Percentiles rank a stretch among this genome's conserved stretches.
Evolutionary conservation across 495 filamentous ascomycete genomes (phyloP).

Genomic region (Daldinia bambusicola): DNA sequence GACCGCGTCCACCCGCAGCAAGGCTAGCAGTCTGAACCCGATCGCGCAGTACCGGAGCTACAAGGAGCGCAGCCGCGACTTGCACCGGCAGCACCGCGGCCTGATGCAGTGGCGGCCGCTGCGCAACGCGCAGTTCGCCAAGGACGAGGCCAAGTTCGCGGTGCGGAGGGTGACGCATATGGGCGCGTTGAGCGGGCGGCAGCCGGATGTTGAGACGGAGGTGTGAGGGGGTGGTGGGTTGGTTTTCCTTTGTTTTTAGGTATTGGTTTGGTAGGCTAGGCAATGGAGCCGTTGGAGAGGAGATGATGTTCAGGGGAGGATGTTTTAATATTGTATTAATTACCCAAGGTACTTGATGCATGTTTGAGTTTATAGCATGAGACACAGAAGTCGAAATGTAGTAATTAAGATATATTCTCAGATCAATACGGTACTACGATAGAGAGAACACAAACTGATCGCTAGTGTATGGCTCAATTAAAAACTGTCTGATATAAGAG

Average conservation of each 20-base stretch:
- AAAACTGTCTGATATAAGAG: neutral
- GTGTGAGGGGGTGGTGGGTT: constrained; percentile 37
- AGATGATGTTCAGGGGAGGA: neutral
- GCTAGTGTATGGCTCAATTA: neutral
- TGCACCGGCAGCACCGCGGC: constrained; percentile 75
- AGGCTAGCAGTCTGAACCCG: constrained; percentile 53
- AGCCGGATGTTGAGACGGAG: constrained; percentile 78
- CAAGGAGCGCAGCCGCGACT: constrained; percentile 60
- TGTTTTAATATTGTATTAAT: constrained; percentile 35
- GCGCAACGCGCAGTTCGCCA: constrained; percentile 74
- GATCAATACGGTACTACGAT: neutral
- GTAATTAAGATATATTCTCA: constrained; percentile 1
- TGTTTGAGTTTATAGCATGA: constrained; percentile 29
- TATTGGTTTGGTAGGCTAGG: neutral
- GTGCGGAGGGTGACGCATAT: constrained; percentile 67
- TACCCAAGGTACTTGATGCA: neutral
- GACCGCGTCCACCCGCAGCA: constrained; percentile 34
- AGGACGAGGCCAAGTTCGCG: constrained; percentile 73
- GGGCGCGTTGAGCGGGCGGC: constrained; percentile 66
- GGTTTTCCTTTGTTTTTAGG: constrained; percentile 13
- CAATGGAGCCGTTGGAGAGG: neutral
- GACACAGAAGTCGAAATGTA: constrained; percentile 31
- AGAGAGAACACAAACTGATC: neutral
- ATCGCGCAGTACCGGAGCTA: constrained; percentile 63
- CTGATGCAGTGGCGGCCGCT: constrained; percentile 83